Conservation (phyloP, 2,329 filamentous ascomycete genomes). For the Clarireedia homoeocarpa region DNA sequence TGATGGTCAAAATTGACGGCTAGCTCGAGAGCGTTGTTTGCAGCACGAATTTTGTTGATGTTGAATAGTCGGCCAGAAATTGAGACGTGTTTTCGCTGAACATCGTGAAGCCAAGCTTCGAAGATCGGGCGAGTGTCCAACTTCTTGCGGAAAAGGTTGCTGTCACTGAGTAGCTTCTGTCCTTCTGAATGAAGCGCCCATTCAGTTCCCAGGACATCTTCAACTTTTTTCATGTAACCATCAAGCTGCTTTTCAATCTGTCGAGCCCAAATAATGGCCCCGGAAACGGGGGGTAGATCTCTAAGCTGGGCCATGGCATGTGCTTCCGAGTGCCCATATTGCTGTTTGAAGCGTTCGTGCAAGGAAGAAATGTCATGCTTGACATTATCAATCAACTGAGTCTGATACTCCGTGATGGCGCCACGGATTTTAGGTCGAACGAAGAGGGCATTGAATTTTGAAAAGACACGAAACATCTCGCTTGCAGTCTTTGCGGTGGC, state of each 20-base stretch:
- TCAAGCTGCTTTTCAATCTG: slow-evolving; percentile 96
- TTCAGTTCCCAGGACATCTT: slow-evolving; percentile 88
- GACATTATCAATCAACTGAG: slow-evolving; percentile 94
- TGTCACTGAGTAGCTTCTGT: slow-evolving; percentile 86
- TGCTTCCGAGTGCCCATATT: slow-evolving; percentile 96
- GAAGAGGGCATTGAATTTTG: slow-evolving; percentile 98
- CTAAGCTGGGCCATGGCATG: slow-evolving; percentile 97
- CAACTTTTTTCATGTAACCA: slow-evolving; percentile 98
- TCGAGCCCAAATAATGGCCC: slow-evolving; percentile 93
- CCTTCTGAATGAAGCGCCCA: slow-evolving; percentile 94
- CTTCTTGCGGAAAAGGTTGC: slow-evolving; percentile 91
- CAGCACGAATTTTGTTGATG: slow-evolving; percentile 80
- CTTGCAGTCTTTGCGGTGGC: slow-evolving; percentile 95
- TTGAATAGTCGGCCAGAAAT: slow-evolving; percentile 90
- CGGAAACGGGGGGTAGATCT: slow-evolving; percentile 90
- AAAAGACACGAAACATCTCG: slow-evolving; percentile 99
- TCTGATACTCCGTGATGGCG: slow-evolving; percentile 96
- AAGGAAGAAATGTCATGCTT: slow-evolving; percentile 90
- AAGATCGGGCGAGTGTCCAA: slow-evolving; percentile 90
- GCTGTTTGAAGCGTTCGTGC: slow-evolving; percentile 96
- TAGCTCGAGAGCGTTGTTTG: slow-evolving; percentile 81
- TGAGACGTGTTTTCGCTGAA: slow-evolving; percentile 78
- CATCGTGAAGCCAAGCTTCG: slow-evolving; percentile 89
- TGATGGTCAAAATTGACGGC: slow-evolving; percentile 95
- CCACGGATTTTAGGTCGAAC: slow-evolving; percentile 98